phyloP scores from a whole-genome alignment of 805 yeast genomes.

The Wickerhamomyces bovis region DNA sequence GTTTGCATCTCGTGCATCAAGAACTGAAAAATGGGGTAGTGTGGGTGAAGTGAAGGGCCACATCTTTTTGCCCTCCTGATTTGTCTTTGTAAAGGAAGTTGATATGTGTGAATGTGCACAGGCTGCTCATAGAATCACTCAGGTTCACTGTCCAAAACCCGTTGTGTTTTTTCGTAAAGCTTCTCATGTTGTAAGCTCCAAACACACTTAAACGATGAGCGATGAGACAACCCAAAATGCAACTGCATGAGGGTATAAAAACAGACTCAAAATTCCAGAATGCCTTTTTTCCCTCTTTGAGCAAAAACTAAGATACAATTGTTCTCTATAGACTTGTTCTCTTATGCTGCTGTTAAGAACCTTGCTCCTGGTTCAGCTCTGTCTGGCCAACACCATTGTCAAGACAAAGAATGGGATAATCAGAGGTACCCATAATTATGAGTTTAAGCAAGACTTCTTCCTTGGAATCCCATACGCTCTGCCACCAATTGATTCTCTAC shows the following conservation, averaged over 20 bases:
- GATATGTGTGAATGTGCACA: too few relatives aligned
- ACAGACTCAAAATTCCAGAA: not conserved
- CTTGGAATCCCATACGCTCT: slow-evolving; percentile 26
- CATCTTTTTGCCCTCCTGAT: too few relatives aligned
- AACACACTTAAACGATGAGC: not conserved
- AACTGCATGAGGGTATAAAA: not conserved
- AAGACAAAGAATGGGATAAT: slow-evolving; percentile 10
- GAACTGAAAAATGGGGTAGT: too few relatives aligned
- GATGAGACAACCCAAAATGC: not conserved
- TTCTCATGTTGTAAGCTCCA: too few relatives aligned
- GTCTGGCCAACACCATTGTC: not conserved
- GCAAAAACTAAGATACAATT: too few relatives aligned
- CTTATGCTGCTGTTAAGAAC: not conserved
- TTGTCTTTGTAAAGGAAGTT: too few relatives aligned
- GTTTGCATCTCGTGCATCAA: not conserved
- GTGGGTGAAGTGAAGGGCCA: too few relatives aligned
- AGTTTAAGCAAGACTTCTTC: slow-evolving; percentile 14
- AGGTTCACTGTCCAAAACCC: too few relatives aligned
- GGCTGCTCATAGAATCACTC: too few relatives aligned
- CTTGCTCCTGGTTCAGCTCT: not conserved
- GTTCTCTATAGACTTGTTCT: too few relatives aligned
- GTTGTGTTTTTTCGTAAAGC: not conserved
- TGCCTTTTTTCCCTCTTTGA: too few relatives aligned
- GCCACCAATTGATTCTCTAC: slow-evolving; percentile 22
- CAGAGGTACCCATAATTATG: slow-evolving; percentile 7